phyloP scores from a whole-genome alignment of 2,329 filamentous ascomycete genomes.

The Fusarium pseudonygamai region DNA sequence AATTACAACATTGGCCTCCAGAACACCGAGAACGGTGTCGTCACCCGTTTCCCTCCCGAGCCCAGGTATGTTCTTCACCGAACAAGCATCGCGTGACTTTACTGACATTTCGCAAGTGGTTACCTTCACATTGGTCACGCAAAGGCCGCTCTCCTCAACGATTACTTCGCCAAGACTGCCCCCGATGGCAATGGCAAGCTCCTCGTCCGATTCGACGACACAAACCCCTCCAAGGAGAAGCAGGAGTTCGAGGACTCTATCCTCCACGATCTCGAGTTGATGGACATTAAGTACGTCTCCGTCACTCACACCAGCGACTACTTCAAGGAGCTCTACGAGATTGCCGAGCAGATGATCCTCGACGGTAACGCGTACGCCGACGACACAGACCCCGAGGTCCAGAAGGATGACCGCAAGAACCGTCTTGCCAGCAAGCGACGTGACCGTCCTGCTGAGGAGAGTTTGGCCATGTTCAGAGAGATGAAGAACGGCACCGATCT shows the following conservation, averaged over 20 bases:
- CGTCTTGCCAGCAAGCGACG: constrained; percentile 84
- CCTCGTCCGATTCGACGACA: constrained; percentile 94
- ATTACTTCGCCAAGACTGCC: constrained; percentile 95
- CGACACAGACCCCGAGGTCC: constrained; percentile 89
- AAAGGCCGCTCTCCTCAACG: constrained; percentile 91
- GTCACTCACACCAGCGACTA: constrained; percentile 94
- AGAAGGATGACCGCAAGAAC: constrained; percentile 85
- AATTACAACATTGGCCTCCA: constrained; percentile 90
- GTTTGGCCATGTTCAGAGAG: constrained; percentile 84
- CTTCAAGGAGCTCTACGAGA: constrained; percentile 91
- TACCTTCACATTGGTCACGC: constrained; percentile 97
- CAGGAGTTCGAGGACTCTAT: constrained; percentile 96
- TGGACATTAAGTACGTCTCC: constrained; percentile 90
- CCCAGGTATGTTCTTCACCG: constrained; percentile 71
- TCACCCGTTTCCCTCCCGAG: constrained; percentile 93
- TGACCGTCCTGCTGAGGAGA: constrained; percentile 83
- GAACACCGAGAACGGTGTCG: constrained; percentile 87
- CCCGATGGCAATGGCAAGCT: constrained; percentile 93
- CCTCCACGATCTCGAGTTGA: constrained; percentile 86
- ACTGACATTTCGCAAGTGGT: constrained; percentile 57
- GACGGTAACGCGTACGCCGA: constrained; percentile 92
- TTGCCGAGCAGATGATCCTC: constrained; percentile 84
- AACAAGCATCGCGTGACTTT: constrained; percentile 16
- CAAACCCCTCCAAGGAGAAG: constrained; percentile 97
- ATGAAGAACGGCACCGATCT: constrained; percentile 89